A percentile compares a stretch with the other conserved stretches of the same genome.
Evolutionary conservation across 768 basidiomycete species (phyloP).

Genomic region (Pleurotus pulmonarius): DNA sequence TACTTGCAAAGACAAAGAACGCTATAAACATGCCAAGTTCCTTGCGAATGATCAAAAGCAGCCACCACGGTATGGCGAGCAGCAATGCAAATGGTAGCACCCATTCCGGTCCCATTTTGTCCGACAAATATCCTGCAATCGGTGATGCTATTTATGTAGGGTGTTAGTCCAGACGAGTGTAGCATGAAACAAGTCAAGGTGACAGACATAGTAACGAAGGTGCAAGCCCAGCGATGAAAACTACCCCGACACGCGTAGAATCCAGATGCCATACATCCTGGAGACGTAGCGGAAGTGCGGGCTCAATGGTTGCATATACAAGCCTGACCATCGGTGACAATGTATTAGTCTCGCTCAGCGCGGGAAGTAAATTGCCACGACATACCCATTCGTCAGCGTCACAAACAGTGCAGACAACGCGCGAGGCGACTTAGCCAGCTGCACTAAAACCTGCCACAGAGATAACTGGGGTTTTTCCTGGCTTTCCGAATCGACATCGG

Average conservation of each 20-base stretch:
- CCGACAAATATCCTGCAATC: conserved; percentile 54
- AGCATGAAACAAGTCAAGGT: neutral
- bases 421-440: conserved; percentile 43
- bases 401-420: conserved; percentile 43
- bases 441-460: conserved; percentile 35
- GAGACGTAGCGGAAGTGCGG: conserved; percentile 54
- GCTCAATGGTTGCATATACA: conserved; percentile 47
- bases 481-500: neutral
- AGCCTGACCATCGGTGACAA: conserved; percentile 28
- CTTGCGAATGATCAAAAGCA: conserved; percentile 42
- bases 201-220: conserved; percentile 64
- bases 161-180: conserved; percentile 4
- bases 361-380: neutral
- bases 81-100: conserved; percentile 43
- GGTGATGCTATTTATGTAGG: conserved; percentile 44
- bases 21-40: conserved; percentile 47
- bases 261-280: conserved; percentile 44
- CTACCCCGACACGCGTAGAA: conserved; percentile 54
- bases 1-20: conserved; percentile 52
- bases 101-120: conserved; percentile 55
- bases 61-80: conserved; percentile 63
- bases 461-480: conserved; percentile 20
- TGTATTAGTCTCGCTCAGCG: neutral
- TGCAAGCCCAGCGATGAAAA: conserved; percentile 61
- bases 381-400: conserved; percentile 54